These are phyloP conservation scores for Backusella liffmaniae DNA, from an alignment of 192 early-diverging fungal species.

Conservation along the genomic window DNA sequence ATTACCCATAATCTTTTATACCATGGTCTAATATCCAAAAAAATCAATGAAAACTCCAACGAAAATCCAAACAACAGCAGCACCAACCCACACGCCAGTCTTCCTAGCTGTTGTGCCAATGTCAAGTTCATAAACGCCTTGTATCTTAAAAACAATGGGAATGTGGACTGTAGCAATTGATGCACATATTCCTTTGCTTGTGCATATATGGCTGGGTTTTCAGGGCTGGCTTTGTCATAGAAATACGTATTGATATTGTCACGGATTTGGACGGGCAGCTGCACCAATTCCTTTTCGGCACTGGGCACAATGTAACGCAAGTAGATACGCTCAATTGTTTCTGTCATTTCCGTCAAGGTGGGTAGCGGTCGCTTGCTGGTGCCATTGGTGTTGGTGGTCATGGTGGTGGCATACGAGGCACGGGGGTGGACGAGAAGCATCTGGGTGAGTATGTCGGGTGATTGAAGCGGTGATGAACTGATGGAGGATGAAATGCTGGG, in stretches of 20 bases:
- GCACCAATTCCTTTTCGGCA: conserved; percentile 47
- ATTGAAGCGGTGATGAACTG: not conserved
- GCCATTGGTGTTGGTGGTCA: not conserved
- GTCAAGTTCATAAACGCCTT: conserved; percentile 55
- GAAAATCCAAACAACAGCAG: conserved; percentile 52
- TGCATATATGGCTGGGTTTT: conserved; percentile 50
- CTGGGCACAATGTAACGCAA: conserved; percentile 49
- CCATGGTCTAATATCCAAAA: conserved; percentile 48
- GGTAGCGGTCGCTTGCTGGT: conserved; percentile 21
- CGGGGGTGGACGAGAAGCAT: conserved; percentile 25
- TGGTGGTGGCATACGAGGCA: conserved; percentile 15
- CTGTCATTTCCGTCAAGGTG: conserved; percentile 47
- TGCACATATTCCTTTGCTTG: conserved; percentile 52
- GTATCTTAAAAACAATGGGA: conserved; percentile 51
- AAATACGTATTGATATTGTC: conserved; percentile 23
- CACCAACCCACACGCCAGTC: conserved; percentile 45
- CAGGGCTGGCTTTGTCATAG: conserved; percentile 16
- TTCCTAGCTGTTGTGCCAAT: conserved; percentile 41
- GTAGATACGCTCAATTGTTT: conserved; percentile 56
- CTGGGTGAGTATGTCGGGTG: conserved; percentile 20
- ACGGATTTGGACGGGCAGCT: conserved; percentile 40
- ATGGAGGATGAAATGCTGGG: not conserved
- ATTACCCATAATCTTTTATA: conserved; percentile 54
- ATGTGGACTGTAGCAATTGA: conserved; percentile 47
- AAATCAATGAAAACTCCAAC: conserved; percentile 51